Base-by-base conservation (phyloP, 2,329 filamentous ascomycete species). In the Microdochium paspali region DNA sequence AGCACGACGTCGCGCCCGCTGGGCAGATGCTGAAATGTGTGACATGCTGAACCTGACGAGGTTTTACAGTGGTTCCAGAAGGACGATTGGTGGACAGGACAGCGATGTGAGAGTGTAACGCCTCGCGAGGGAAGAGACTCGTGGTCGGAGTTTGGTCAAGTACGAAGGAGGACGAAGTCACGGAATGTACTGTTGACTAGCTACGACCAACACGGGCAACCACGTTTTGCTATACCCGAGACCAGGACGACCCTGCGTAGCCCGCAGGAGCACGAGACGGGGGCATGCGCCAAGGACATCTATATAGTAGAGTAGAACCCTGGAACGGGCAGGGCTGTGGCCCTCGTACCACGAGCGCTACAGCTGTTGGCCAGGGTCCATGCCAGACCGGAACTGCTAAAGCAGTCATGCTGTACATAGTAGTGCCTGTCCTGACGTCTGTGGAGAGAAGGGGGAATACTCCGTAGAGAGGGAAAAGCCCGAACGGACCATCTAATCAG, bases 1-100 rank as follows among this genome's bases (percentile, higher is more conserved):
- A 32, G 73, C 70, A 58, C 71, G 67, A 45, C 73, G 69, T 58
- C 73, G 76, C 56, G 74, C 68, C 42, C 52, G 50, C 30, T 51
- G 51, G 13, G 49, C 51, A 24, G 45, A 24, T 13, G 15, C 49
- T 28, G 45, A 44, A 40, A 21, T n/a, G 15, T 40, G 35, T 20
- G 35, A 40, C 35, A 40, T 40, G 35, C 18, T 21, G 31, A 13
- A 23, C 23, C 43, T 10, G 6, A 26, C 4, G 40, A 15, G 40
- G 40, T 13, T n/a, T n/a, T n/a, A n/a, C n/a, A n/a, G n/a, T n/a
- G n/a, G n/a, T n/a, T n/a, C n/a, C n/a, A n/a, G n/a, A n/a, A n/a
- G 35, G 35, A 42, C 26, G 26, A 28, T 28, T n/a, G n/a, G 26
- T 28, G 7, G 26, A 7, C 26, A 28, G 26, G 13, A 7, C 13